Conservation (phyloP, 2,329 filamentous ascomycete genomes). For the Calonectria honghensis region DNA sequence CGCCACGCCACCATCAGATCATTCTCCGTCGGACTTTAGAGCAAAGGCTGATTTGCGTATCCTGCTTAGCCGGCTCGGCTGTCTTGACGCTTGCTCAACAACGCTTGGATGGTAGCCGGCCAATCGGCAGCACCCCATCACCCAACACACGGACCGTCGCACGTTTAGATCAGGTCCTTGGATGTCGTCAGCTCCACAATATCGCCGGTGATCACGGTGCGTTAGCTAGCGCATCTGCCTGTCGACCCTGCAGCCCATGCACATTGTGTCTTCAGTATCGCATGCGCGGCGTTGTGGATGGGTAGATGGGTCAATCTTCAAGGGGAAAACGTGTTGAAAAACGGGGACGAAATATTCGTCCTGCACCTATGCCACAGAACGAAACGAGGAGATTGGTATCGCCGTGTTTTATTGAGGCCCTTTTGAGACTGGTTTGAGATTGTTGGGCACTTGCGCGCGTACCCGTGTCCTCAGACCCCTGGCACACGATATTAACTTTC, state of each 20-base stretch:
- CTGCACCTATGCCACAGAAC: not conserved
- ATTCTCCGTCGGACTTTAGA: not conserved
- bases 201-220: not conserved
- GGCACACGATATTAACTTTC: constrained; percentile 1
- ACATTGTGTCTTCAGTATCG: not conserved
- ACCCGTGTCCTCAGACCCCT: not conserved
- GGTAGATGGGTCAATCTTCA: not conserved
- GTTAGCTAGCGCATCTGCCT: not conserved
- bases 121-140: not conserved
- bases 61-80: not conserved
- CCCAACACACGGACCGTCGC: not conserved
- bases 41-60: not conserved
- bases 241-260: not conserved
- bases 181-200: not conserved
- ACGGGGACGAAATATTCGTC: not conserved
- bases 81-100: not conserved
- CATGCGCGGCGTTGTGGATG: not conserved
- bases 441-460: not conserved
- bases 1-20: not conserved
- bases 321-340: not conserved
- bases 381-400: not conserved
- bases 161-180: not conserved
- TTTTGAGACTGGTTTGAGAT: not conserved
- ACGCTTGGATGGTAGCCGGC: not conserved
- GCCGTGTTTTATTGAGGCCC: not conserved